A percentile compares a stretch with the other conserved stretches of the same genome.
Evolutionary conservation across 1,284 basidiomycete genomes (phyloP).

Genomic region (Exobasidium rhododendri): DNA sequence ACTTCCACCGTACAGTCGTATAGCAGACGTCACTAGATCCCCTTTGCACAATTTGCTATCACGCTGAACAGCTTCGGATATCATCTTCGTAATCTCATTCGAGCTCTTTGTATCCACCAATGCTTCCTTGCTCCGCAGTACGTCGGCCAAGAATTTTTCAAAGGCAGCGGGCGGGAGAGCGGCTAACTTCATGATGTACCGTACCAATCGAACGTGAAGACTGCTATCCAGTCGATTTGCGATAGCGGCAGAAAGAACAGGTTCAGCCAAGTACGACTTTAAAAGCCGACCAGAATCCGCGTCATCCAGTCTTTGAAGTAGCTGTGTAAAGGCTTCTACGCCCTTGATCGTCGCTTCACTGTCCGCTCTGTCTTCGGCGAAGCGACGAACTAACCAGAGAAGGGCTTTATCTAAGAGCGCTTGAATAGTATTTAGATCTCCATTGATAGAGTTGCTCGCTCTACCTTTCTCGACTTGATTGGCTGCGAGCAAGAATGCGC

Average conservation of each 20-base stretch:
- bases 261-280: conserved; percentile 69
- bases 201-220: conserved; percentile 61
- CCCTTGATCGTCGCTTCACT: background rate
- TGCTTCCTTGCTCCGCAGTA: background rate
- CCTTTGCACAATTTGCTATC: conserved; percentile 76
- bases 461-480: background rate
- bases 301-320: conserved; percentile 22
- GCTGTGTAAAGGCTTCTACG: conserved; percentile 18
- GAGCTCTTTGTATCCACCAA: background rate
- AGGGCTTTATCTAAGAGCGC: conserved; percentile 24
- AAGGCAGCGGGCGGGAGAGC: background rate
- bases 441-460: background rate
- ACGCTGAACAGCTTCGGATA: conserved; percentile 68
- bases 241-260: conserved; percentile 67
- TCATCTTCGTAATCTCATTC: conserved; percentile 58
- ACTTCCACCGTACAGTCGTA: conserved; percentile 71
- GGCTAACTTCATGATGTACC: conserved; percentile 48
- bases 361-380: conserved; percentile 54
- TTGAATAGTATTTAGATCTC: conserved; percentile 24
- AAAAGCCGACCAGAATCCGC: conserved; percentile 33
- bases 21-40: conserved; percentile 72
- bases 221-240: conserved; percentile 63
- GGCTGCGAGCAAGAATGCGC: background rate
- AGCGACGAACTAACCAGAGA: conserved; percentile 54
- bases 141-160: background rate